These are phyloP conservation scores for Puccinia hordei DNA, from an alignment of 1,284 basidiomycete species.

Conservation along the genomic window DNA sequence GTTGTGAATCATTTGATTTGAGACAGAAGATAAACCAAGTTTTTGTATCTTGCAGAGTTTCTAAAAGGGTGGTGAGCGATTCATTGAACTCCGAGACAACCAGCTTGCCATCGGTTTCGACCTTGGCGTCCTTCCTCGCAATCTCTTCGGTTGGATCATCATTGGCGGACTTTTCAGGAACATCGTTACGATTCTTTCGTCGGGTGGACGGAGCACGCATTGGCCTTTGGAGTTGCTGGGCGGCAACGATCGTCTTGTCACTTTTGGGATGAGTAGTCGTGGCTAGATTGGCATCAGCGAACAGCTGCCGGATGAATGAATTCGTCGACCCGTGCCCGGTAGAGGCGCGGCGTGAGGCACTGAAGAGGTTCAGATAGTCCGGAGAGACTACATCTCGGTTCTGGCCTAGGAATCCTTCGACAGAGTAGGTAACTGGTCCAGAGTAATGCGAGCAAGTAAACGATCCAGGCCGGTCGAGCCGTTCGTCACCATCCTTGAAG, in stretches of 20 bases:
- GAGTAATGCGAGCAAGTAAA: constrained; percentile 93
- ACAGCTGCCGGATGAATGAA: constrained; percentile 86
- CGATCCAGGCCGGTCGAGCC: constrained; percentile 74
- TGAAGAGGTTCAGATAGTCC: constrained; percentile 87
- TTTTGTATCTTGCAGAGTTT: constrained; percentile 86
- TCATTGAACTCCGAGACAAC: constrained; percentile 83
- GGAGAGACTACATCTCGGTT: constrained; percentile 88
- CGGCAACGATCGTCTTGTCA: constrained; percentile 89
- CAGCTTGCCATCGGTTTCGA: constrained; percentile 61
- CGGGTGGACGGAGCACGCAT: constrained; percentile 87
- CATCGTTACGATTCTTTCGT: constrained; percentile 68
- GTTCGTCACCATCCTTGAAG: constrained; percentile 65
- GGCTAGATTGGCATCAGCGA: constrained; percentile 81
- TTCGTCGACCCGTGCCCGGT: constrained; percentile 72
- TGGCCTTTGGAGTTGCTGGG: constrained; percentile 87
- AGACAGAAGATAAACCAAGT: constrained; percentile 89
- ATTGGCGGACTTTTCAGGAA: constrained; percentile 58
- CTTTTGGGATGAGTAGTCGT: constrained; percentile 86
- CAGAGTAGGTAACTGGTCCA: constrained; percentile 85
- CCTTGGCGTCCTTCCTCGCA: constrained; percentile 56
- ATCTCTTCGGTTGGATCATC: constrained; percentile 57
- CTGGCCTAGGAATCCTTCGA: constrained; percentile 82
- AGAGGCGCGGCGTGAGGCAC: constrained; percentile 61
- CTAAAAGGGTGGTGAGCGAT: constrained; percentile 80
- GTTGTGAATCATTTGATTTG: constrained; percentile 89